A percentile compares a stretch with the other conserved stretches of the same genome.
Conservation (phyloP, 192 early-diverging fungal genomes). For the Dispira simplex region DNA sequence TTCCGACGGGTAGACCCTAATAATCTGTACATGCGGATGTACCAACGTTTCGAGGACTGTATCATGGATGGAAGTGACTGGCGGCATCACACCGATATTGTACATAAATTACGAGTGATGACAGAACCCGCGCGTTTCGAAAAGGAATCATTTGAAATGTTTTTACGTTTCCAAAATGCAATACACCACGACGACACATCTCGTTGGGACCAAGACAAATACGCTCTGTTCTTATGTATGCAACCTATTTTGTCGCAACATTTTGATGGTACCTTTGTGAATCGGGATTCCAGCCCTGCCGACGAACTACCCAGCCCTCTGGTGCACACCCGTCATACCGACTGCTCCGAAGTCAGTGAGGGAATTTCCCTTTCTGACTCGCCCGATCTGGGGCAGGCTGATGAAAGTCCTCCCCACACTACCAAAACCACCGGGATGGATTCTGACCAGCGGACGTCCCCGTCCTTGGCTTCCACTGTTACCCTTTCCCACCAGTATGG, state of each 20-base stretch:
- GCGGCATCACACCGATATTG: background rate
- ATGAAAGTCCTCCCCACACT: background rate
- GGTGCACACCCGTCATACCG: background rate
- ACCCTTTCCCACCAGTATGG: constrained; percentile 4
- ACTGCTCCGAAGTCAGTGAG: background rate
- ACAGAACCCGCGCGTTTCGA: constrained; percentile 47
- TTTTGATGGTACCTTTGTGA: constrained; percentile 1
- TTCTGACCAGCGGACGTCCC: background rate
- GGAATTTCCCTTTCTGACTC: background rate
- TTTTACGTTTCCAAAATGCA: constrained; percentile 58
- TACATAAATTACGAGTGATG: constrained; percentile 11
- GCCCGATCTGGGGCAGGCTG: background rate
- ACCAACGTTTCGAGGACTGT: background rate
- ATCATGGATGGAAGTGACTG: constrained; percentile 10
- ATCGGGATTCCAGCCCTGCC: background rate
- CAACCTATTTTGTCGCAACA: constrained; percentile 42
- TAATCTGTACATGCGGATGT: constrained; percentile 12
- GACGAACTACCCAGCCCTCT: constrained; percentile 5
- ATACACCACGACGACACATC: constrained; percentile 62
- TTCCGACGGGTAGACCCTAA: constrained; percentile 5
- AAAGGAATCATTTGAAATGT: constrained; percentile 60
- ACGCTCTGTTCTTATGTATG: constrained; percentile 56
- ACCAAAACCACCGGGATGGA: background rate
- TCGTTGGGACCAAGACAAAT: constrained; percentile 31
- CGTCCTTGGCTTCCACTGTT: constrained; percentile 5